Evolutionary conservation across 1,284 basidiomycete genomes (phyloP), one percentile per base, ranked within the genome.

Genomic region (Marasmius sp.): DNA sequence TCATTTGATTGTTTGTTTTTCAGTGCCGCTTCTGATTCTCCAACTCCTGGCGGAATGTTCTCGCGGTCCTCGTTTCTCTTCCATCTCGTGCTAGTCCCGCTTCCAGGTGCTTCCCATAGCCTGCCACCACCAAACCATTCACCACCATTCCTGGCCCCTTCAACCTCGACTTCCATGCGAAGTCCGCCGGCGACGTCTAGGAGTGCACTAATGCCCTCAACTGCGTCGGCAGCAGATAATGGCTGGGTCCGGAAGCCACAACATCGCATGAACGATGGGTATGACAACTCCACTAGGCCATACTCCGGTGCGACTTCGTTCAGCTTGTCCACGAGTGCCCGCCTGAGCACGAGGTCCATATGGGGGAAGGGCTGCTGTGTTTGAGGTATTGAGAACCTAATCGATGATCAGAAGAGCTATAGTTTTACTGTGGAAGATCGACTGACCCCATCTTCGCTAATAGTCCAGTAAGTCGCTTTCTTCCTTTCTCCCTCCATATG

Each of bases 401-500:
- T 66, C 18, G 55, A 63, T 27, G 64, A 62, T 57, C 20, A 56
- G 47, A n/a, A 54, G 41, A 45, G 22, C 53, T 38, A 27, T 45
- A 58, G 34, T 57, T 18, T 36, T 61, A 22, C 36, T 16, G 59
- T 53, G 59, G 41, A 60, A 58, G 41, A 56, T 39, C 33, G 16
- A 78, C 86, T 65, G 74, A 97, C 95, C 97, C 97, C 95, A 99
- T 99, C 81, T 99, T 99, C 33, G 97, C 97, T 38, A 99, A 80
- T 62, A 99, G 79, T 1, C 96, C 96, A 1, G 92, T 94, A 57
- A 99, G 77, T 64, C 90, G 86, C 72, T 94, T 95, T 62, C 92
- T 82, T 3, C 97, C 97, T 58, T 88, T 86, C 72, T 99, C 97
- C 70, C 93, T 93, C 97, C 97, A 99, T 57, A 98, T 92, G 1